Base-by-base conservation (phyloP, 805 yeast species). In the Kurtzmaniella fragi region DNA sequence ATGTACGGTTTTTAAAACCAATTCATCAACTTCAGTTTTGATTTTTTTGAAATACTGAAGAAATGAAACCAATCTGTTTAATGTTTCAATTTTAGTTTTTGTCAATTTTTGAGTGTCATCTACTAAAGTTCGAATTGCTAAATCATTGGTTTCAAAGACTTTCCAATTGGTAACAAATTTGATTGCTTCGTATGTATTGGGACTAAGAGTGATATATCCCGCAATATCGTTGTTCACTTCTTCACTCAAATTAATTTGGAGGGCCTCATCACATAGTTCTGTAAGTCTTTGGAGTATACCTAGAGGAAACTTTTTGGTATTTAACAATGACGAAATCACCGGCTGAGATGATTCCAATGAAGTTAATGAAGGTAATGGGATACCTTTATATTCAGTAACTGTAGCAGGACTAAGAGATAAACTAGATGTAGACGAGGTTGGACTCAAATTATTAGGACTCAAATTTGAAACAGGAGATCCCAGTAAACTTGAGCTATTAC, bases 11-110 rank as follows among this genome's bases (percentile, higher is more conserved):
- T 67, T 61, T 20, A 84, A 59, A 2, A 89, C 89, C 52, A 80
- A 63, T 15, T 61, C 71, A 53, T 88, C 93, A 3, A 88, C 84
- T 57, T 90, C 96, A 38, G 73, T 76, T 38, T 86, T 84, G 36
- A 89, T 79, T 49, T 79, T 82, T 46, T 83, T 83, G 15, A 85
- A 80, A 56, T 83, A 88, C 40, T 82, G 78, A 43, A 86, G 67
- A 2, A 87, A 77, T 44, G 89, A 84, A 11, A 86, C 81, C 39
- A 85, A 68, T 51, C 96, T 67, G 13, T 78, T 66, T 14, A 88
- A 71, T 0, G 85, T 72, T 38, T 82, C 87, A 2, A 86, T 71
- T 57, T 90, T 90, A 13, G 74, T 77, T 36, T 69, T 69, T 1
- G 82, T 79, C 17, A 83, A 50, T 0, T 54, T 54, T 43, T 79